Base-by-base conservation (phyloP, 2,329 filamentous ascomycete species). In the Xylariales sp. region DNA sequence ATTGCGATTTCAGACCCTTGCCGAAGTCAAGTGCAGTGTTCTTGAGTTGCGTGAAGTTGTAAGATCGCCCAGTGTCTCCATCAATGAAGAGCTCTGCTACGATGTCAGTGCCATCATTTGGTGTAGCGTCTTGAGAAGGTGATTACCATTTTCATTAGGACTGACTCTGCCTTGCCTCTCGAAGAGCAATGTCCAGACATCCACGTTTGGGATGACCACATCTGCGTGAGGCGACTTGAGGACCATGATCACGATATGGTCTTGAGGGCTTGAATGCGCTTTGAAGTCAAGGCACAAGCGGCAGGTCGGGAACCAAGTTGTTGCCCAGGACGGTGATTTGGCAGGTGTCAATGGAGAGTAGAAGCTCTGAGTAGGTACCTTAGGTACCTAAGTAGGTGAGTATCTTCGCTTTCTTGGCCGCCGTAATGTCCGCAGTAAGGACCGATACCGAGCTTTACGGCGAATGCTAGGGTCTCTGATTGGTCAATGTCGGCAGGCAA, bases 101-200 rank as follows among this genome's bases (percentile, higher is more conserved):
- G 24, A 35, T 50, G 34, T 47, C 32, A 45, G 46, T n/a, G 16
- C n/a, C 27, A 40, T 22, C 32, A 44, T 24, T 39, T 18, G 8
- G 19, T 21, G 2, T 20, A 10, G 8, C 4, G 1, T 20, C 35
- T 12, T 34, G 22, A 43, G 42, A 8, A 38, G 31, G 36, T 41
- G 51, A 64, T 42, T 64, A 88, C 87, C 74, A 69, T 91, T 88
- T 54, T 86, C 73, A 50, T 89, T 83, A 1, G 83, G 71, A 54
- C 78, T 94, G 3, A 67, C 62, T 49, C 66, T 78, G 50, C 84
- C 71, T 50, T 78, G 80, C 43, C 75, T 70, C 52, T 89, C 82
- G 55, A 95, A 89, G 33, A 94, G 66, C 44, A 89, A 81, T 1
- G 73, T 74, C 86, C 87, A 95, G 36, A 95, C 59, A 60, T 94